phyloP scores from a whole-genome alignment of 805 yeast genomes.

The Wickerhamiella kurtzmanii region DNA sequence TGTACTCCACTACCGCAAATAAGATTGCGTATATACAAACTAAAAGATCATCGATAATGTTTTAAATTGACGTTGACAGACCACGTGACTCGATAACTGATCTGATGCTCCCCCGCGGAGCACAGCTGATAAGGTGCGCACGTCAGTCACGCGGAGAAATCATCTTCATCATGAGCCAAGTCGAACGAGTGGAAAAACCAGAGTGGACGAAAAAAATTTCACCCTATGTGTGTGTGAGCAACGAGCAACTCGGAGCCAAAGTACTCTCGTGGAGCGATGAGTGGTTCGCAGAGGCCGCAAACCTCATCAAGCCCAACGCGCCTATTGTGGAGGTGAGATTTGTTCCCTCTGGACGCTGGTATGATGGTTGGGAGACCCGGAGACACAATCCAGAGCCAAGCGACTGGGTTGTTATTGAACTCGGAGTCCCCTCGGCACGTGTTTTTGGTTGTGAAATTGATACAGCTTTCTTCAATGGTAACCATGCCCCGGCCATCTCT shows the following conservation, averaged over 20 bases:
- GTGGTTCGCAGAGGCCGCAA: constrained; percentile 90
- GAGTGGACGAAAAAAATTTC: constrained; percentile 16
- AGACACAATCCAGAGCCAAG: constrained; percentile 76
- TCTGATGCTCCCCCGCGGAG: too few species aligned
- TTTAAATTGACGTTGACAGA: too few species aligned
- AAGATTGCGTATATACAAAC: too few species aligned
- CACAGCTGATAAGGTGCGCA: neutral
- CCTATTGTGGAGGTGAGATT: constrained; percentile 76
- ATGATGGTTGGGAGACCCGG: constrained; percentile 97
- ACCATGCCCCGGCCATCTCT: constrained; percentile 82
- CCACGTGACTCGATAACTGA: too few species aligned
- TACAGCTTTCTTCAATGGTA: constrained; percentile 89
- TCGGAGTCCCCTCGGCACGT: constrained; percentile 74
- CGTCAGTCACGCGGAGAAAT: too few species aligned
- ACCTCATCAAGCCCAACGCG: constrained; percentile 64
- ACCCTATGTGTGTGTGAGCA: constrained; percentile 50
- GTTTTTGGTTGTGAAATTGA: constrained; percentile 79
- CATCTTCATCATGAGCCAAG: constrained; percentile 6
- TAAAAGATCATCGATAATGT: too few species aligned
- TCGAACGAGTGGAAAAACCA: constrained; percentile 11
- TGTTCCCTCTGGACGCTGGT: constrained; percentile 87
- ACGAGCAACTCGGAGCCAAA: constrained; percentile 70
- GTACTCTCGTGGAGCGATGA: constrained; percentile 66
- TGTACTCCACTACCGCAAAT: too few species aligned
- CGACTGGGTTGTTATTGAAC: constrained; percentile 74